Evolutionary conservation across 495 filamentous ascomycete species (phyloP).

Genomic region (Hypoxylon cercidicola): DNA sequence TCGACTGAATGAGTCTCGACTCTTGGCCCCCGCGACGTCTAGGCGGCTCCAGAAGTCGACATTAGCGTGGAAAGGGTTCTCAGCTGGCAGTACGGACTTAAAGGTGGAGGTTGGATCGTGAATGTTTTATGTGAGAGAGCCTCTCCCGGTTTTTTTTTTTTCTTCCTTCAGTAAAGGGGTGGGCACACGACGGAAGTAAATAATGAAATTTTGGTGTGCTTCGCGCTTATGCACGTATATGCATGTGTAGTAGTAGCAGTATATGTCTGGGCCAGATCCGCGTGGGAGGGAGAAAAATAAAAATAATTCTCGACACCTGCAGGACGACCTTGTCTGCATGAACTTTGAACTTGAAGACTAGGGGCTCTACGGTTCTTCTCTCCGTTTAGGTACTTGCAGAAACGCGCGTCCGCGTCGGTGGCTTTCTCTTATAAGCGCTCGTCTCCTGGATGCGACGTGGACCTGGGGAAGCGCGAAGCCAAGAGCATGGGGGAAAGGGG

Average conservation of each 20-base stretch:
- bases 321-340: constrained; percentile 37
- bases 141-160: constrained; percentile 12
- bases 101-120: constrained; percentile 10
- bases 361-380: constrained; percentile 14
- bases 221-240: constrained; percentile 42
- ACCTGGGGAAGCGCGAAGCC: constrained; percentile 30
- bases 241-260: constrained; percentile 34
- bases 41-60: constrained; percentile 38
- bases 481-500: constrained; percentile 25
- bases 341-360: constrained; percentile 5
- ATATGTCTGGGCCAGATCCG: constrained; percentile 39
- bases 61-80: constrained; percentile 31
- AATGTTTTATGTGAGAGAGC: constrained; percentile 12
- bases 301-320: constrained; percentile 35
- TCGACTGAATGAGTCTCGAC: constrained; percentile 20
- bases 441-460: constrained; percentile 34
- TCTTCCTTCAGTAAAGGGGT: constrained; percentile 24
- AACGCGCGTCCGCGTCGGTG: constrained; percentile 38
- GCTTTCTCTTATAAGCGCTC: constrained; percentile 32
- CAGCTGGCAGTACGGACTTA: constrained; percentile 18
- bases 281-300: constrained; percentile 33
- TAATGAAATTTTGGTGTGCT: constrained; percentile 28
- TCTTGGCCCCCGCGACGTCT: constrained; percentile 39
- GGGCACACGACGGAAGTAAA: constrained; percentile 37
- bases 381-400: constrained; percentile 36